phyloP scores from a whole-genome alignment of 139 green algal species.

The Mychonastes homosphaera region DNA sequence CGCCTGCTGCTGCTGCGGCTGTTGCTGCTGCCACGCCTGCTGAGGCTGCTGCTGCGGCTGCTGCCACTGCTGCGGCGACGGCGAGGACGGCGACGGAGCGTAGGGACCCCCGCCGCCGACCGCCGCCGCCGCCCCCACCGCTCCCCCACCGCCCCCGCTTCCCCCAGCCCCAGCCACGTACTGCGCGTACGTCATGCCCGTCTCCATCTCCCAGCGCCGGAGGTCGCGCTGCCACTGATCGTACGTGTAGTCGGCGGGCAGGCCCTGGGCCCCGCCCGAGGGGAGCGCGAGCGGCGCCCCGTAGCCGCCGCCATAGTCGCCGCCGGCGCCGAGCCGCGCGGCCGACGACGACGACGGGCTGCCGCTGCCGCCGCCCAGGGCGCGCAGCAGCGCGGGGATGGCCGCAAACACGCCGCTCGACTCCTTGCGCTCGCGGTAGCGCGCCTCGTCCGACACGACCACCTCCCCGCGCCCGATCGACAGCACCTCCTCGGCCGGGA shows the following conservation, averaged over 20 bases:
- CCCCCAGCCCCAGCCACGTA: slow-evolving; percentile 29
- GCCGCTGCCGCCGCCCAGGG: slow-evolving; percentile 1
- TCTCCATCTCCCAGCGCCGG: slow-evolving; percentile 38
- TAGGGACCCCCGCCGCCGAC: background rate
- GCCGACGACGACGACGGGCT: background rate
- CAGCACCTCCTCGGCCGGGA: slow-evolving; percentile 25
- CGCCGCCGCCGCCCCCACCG: background rate
- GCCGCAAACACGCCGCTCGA: slow-evolving; percentile 27
- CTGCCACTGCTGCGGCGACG: background rate
- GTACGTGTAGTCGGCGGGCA: slow-evolving; percentile 27
- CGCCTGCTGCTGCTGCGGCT: background rate
- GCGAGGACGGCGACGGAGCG: background rate
- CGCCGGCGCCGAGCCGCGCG: slow-evolving; percentile 1
- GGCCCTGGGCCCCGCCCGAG: background rate
- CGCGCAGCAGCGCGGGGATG: slow-evolving; percentile 24
- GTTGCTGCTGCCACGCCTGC: background rate
- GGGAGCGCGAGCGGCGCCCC: background rate
- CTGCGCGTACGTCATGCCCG: slow-evolving; percentile 30
- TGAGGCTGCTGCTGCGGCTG: background rate
- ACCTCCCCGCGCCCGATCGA: slow-evolving; percentile 17
- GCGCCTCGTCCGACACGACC: slow-evolving; percentile 24
- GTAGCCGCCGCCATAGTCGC: background rate
- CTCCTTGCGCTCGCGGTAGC: slow-evolving; percentile 30
- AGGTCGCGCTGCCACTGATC: slow-evolving; percentile 39
- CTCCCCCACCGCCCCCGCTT: slow-evolving; percentile 7